phyloP scores from a whole-genome alignment of 2,329 filamentous ascomycete species.

The Colletotrichum trifolii region DNA sequence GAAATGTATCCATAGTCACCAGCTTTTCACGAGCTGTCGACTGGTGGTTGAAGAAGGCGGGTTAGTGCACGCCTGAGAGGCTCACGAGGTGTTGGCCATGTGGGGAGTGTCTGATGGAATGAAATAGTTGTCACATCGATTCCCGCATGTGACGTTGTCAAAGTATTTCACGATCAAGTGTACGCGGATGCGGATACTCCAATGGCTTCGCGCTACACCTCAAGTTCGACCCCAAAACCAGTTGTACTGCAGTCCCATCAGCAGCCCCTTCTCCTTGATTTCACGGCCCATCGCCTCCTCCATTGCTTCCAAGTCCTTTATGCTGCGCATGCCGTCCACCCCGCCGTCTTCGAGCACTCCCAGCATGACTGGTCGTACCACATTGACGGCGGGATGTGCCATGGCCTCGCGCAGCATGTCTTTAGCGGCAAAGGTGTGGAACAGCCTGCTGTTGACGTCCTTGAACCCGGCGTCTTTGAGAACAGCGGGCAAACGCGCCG shows the following conservation, averaged over 20 bases:
- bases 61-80: too few species aligned
- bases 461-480: constrained; percentile 7
- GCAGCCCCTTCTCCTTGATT: neutral
- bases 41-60: too few species aligned
- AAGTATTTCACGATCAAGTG: too few species aligned
- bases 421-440: constrained; percentile 10
- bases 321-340: neutral
- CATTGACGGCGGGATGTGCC: constrained; percentile 2
- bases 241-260: constrained; percentile 3
- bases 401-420: constrained; percentile 18
- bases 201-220: neutral
- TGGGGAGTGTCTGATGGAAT: too few species aligned
- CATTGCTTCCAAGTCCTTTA: constrained; percentile 7
- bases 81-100: too few species aligned
- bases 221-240: constrained; percentile 17
- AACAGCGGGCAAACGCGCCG: neutral
- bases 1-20: too few species aligned
- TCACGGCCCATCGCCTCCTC: constrained; percentile 5
- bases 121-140: too few species aligned
- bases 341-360: constrained; percentile 3
- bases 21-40: too few species aligned
- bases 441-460: constrained; percentile 11
- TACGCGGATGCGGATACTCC: too few species aligned
- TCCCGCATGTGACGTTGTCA: neutral
- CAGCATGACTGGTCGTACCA: constrained; percentile 6